Conservation (phyloP, 176 grass and related monocot species). For the Saccharum spontaneum region DNA sequence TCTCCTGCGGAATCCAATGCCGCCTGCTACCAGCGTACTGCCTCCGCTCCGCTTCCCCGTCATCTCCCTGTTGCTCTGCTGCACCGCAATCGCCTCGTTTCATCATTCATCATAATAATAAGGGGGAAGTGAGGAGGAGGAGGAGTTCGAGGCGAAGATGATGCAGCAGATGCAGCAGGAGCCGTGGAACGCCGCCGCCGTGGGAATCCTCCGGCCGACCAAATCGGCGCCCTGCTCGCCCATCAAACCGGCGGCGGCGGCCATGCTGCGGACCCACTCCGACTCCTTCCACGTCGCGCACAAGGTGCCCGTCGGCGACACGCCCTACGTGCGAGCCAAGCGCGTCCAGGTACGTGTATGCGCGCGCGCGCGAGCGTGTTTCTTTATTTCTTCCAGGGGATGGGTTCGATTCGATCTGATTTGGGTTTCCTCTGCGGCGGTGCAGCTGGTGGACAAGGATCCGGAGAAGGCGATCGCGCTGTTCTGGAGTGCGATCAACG, state of each 20-base stretch:
- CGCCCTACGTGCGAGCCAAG: slow-evolving; percentile 89
- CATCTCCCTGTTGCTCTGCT: background rate
- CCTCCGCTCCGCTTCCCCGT: background rate
- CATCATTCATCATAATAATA: background rate
- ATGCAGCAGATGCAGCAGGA: slow-evolving; percentile 51
- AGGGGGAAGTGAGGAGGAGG: slow-evolving; percentile 34
- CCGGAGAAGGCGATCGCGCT: slow-evolving; percentile 84
- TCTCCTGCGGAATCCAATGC: slow-evolving; percentile 40
- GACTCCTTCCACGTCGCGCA: slow-evolving; percentile 83
- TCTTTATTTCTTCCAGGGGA: background rate
- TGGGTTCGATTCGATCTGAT: background rate
- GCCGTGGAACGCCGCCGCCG: slow-evolving; percentile 39
- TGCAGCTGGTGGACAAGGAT: slow-evolving; percentile 94
- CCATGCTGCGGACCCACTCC: slow-evolving; percentile 50
- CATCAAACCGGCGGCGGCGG: slow-evolving; percentile 49
- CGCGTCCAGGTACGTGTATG: slow-evolving; percentile 66
- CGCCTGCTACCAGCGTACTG: background rate
- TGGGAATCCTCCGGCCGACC: slow-evolving; percentile 46
- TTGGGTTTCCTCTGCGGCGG: background rate
- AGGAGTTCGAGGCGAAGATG: slow-evolving; percentile 7
- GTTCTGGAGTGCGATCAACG: slow-evolving; percentile 94
- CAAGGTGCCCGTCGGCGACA: slow-evolving; percentile 92
- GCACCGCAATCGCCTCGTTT: background rate
- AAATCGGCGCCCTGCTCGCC: slow-evolving; percentile 80
- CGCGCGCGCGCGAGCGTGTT: background rate